phyloP scores from a whole-genome alignment of 148 eudicot species.

The Fagopyrum homotropicum region DNA sequence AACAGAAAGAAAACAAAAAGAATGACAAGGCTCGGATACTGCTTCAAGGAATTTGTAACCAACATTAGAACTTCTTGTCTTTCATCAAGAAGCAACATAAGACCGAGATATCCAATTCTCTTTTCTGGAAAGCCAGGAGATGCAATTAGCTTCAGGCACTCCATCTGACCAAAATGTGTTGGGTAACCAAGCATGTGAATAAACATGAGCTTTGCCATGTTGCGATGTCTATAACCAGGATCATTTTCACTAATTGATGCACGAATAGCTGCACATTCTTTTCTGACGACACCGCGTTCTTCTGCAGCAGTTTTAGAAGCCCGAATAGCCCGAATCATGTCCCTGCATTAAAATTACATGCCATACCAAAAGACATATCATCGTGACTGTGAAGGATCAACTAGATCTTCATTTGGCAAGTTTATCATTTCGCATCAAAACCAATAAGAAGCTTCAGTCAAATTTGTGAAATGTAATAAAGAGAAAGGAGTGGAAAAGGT shows the following conservation, averaged over 20 bases:
- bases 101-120: conserved; percentile 96
- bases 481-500: too few species aligned
- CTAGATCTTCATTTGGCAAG: not conserved
- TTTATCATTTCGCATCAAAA: not conserved
- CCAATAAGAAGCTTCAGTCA: not conserved
- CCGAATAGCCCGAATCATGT: conserved; percentile 96
- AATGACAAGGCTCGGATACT: conserved; percentile 55
- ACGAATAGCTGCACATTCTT: conserved; percentile 96
- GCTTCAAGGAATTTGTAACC: conserved; percentile 95
- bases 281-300: conserved; percentile 94
- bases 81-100: conserved; percentile 98
- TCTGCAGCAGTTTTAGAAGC: conserved; percentile 99
- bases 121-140: conserved; percentile 96
- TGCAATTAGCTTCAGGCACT: conserved; percentile 91
- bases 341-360: conserved; percentile 51
- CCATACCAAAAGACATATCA: not conserved
- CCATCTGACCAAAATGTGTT: conserved; percentile 99
- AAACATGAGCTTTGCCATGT: conserved; percentile 98
- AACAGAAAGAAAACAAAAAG: not conserved
- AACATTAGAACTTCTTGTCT: conserved; percentile 99
- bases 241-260: conserved; percentile 90
- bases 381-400: not conserved
- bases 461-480: not conserved
- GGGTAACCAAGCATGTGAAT: conserved; percentile 99
- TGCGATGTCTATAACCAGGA: conserved; percentile 85